A percentile compares a stretch with the other conserved stretches of the same genome.
Conservation (phyloP, 495 filamentous ascomycete genomes). For the Neurospora sp. region DNA sequence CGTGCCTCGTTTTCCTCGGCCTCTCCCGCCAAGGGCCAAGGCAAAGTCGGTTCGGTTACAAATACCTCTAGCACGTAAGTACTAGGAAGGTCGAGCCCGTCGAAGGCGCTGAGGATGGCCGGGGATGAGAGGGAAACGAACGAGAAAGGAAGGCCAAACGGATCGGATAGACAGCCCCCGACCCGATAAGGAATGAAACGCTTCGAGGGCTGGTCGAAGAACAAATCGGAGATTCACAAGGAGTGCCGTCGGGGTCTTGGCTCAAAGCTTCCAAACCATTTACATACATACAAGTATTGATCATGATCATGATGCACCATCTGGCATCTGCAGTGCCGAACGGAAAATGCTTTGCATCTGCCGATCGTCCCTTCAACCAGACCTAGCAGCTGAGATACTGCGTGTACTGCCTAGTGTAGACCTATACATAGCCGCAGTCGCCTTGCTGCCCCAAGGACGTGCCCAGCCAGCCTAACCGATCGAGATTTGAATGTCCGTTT, state of each 20-base stretch:
- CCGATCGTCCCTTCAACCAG: background rate
- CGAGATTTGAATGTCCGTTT: background rate
- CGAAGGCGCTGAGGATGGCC: background rate
- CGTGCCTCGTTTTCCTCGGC: background rate
- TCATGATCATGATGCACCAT: background rate
- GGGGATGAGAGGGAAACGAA: background rate
- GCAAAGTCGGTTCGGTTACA: background rate
- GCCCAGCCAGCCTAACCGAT: background rate
- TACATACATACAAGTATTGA: background rate
- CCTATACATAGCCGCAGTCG: background rate
- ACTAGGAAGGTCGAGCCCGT: background rate
- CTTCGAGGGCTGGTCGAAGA: background rate
- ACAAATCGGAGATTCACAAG: background rate
- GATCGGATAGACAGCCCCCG: background rate
- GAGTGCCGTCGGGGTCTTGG: background rate
- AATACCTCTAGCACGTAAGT: background rate
- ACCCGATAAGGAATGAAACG: background rate
- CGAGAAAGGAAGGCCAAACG: background rate
- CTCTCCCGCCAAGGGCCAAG: background rate
- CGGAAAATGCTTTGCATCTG: background rate
- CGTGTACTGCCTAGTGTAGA: background rate
- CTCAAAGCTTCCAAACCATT: background rate
- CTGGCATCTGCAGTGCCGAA: background rate
- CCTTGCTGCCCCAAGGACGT: background rate
- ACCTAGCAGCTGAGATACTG: background rate